Evolutionary conservation across 345 rosid genomes (phyloP).

Genomic region (Hibiscus tridactylites): DNA sequence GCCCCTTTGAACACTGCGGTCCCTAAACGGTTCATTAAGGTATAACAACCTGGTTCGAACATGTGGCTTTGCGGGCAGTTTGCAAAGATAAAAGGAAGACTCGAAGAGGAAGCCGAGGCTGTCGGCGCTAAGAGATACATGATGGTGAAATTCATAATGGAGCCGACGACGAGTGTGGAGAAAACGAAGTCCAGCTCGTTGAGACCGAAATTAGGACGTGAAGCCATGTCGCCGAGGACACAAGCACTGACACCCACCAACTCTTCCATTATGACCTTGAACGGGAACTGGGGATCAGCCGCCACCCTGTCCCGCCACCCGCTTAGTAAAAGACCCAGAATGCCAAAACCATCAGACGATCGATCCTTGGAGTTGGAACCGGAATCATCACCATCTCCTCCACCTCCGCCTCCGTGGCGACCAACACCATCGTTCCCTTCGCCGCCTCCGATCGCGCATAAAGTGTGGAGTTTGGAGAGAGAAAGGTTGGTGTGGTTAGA

Average conservation of each 20-base stretch:
- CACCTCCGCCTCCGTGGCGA: no score
- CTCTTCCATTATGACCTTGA: no score
- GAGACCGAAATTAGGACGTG: constrained; percentile 92
- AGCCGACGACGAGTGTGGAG: constrained; percentile 81
- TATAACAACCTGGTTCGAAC: constrained; percentile 52
- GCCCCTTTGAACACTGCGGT: constrained; percentile 80
- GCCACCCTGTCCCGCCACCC: constrained; percentile 34
- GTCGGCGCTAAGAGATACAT: constrained; percentile 93
- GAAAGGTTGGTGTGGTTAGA: no score
- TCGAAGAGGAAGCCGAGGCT: constrained; percentile 26
- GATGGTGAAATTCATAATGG: constrained; percentile 74
- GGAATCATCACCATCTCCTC: no score
- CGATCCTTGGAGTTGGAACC: no score
- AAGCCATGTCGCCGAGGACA: constrained; percentile 93
- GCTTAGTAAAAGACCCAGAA: no score
- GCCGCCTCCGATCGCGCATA: no score
- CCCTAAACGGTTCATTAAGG: constrained; percentile 48
- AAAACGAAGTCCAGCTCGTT: constrained; percentile 92
- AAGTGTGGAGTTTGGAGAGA: no score
- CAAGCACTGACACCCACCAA: constrained; percentile 33
- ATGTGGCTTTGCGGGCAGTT: no score
- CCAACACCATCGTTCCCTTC: no score
- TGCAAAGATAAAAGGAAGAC: constrained; percentile 37
- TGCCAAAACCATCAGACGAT: no score
- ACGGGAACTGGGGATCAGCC: constrained; percentile 15